These are phyloP conservation scores for Sherardia arvensis DNA, from an alignment of 257 asterid genomes.

Conservation along the genomic window DNA sequence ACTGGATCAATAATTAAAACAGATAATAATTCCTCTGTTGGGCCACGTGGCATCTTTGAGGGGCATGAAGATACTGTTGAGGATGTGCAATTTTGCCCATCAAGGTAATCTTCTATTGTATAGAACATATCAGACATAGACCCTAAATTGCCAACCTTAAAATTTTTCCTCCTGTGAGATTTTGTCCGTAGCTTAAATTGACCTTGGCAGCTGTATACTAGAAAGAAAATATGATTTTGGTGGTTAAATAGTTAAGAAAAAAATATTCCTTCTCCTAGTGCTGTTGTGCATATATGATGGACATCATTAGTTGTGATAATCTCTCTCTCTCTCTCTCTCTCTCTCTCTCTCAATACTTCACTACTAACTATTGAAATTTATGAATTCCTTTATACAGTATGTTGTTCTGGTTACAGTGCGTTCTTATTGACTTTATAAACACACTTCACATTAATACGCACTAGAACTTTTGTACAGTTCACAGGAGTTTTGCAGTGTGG, in stretches of 20 bases:
- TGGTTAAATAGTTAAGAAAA: neutral
- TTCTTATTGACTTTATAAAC: neutral
- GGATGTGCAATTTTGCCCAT: slow-evolving; percentile 96
- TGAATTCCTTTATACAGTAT: neutral
- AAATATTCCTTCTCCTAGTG: neutral
- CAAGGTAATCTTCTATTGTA: slow-evolving; percentile 47
- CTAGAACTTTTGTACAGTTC: slow-evolving; percentile 42
- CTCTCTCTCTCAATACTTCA: neutral
- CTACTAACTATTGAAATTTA: neutral
- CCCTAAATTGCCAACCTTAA: neutral
- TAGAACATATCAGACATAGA: neutral
- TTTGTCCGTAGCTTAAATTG: neutral
- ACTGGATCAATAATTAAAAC: slow-evolving; percentile 59
- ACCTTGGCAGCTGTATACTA: neutral
- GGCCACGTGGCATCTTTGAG: slow-evolving; percentile 80
- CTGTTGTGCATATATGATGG: neutral
- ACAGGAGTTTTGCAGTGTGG: slow-evolving; percentile 97
- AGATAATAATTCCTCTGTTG: slow-evolving; percentile 71
- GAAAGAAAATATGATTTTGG: neutral
- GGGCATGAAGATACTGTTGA: slow-evolving; percentile 96
- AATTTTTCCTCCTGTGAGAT: neutral
- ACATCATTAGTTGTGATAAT: neutral
- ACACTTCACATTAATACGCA: slow-evolving; percentile 13
- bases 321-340: neutral
- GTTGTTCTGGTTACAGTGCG: neutral